Conservation (phyloP, 164 flowering plant species). For the Litsea cubeba region DNA sequence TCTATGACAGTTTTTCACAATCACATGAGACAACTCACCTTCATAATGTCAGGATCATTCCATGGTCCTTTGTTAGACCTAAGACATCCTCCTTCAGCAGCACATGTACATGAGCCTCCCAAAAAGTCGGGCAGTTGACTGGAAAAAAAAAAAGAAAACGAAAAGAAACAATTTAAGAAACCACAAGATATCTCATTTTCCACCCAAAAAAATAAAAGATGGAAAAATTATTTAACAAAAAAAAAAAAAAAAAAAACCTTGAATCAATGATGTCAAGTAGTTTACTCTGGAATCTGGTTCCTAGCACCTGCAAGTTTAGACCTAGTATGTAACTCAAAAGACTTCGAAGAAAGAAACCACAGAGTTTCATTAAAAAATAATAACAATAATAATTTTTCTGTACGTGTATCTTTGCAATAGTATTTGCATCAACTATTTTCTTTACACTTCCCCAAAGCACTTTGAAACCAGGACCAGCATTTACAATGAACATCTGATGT, state of each 20-base stretch:
- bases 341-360: background rate
- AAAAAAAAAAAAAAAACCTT: constrained; percentile 32
- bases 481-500: constrained; percentile 80
- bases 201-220: background rate
- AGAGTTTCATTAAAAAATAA: background rate
- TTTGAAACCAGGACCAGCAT: constrained; percentile 92
- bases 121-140: constrained; percentile 96
- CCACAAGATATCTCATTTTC: background rate
- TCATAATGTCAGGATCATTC: constrained; percentile 85
- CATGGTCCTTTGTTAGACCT: constrained; percentile 88
- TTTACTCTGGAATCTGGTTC: constrained; percentile 53
- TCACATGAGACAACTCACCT: constrained; percentile 28
- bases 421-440: constrained; percentile 76
- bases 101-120: constrained; percentile 86
- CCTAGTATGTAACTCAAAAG: background rate
- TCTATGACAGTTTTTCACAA: background rate
- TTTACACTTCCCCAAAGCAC: constrained; percentile 89
- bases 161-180: background rate
- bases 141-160: constrained; percentile 17
- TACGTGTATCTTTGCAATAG: constrained; percentile 82
- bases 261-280: constrained; percentile 77
- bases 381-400: constrained; percentile 1
- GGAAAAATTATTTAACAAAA: background rate
- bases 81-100: constrained; percentile 84
- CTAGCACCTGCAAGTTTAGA: constrained; percentile 59